Evolutionary conservation across 768 basidiomycete genomes (phyloP), one percentile per base, ranked within the genome.

Genomic region (Multifurca ochricompacta): DNA sequence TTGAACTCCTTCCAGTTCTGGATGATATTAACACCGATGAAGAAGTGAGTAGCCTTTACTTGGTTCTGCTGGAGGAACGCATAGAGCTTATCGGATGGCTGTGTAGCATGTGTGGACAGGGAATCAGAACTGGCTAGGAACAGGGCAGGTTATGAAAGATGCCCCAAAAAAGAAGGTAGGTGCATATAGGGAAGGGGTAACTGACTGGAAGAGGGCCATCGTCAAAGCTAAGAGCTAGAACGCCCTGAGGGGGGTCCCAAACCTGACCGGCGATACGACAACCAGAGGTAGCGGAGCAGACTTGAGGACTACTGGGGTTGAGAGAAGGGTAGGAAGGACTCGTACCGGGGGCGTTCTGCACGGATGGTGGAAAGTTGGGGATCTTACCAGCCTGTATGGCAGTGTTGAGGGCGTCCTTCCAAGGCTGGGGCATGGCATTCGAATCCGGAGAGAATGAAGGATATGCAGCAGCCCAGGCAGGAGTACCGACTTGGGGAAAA

Each of bases 11-110:
- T 58, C 21, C 62, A 66, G 57, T 70, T 64, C n/a, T 57, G 45
- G 10, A 72, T 43, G 53, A 77, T 70, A 59, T 75, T 75, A 2
- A 60, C 56, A 11, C 76, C 76, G 61, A 78, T 77, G 66, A 71
- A 70, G 62, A 77, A 77, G 56, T 76, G 76, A 18, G 76, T 74
- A 8, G 71, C 74, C 21, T 47, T 59, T 25, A 66, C 52, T 56
- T 72, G 66, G 53, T 78, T 68, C 43, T 67, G 10, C 31, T 64
- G 50, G 13, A 78, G 64, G 63, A 73, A 77, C 13, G 62, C 53
- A 60, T 73, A 70, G n/a, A 79, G 65, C 11, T 40, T 19, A 16
- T 65, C 62, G 14, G 67, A 68, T 10, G 69, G 36, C 59, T 60
- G 48, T 28, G 21, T 18, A 14, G 14, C 32, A 34, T 19, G n/a